A percentile compares a stretch with the other conserved stretches of the same genome.
Conservation (phyloP, 179 eudicot species). For the Silene noctiflora region DNA sequence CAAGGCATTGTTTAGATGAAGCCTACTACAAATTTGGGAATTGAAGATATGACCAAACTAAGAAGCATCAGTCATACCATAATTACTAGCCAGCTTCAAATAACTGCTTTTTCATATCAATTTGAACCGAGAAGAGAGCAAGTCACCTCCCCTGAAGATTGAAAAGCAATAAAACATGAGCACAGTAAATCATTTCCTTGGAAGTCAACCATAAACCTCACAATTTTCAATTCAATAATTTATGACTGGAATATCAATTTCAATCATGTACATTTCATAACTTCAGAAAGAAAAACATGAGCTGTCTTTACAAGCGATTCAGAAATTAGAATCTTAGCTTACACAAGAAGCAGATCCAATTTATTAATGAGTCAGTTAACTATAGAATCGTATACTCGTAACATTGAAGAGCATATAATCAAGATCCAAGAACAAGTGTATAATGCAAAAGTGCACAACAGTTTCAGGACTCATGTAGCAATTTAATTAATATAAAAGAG, state of each 20-base stretch:
- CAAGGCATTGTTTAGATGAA: no score
- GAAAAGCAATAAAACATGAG: slow-evolving; percentile 1
- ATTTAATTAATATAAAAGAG: background rate
- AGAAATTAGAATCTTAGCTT: background rate
- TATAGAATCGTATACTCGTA: background rate
- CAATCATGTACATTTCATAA: background rate
- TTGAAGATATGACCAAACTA: background rate
- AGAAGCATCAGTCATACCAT: background rate
- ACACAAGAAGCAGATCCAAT: background rate
- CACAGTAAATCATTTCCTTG: background rate
- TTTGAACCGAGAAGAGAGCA: slow-evolving; percentile 12
- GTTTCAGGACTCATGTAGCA: background rate
- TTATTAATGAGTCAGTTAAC: background rate
- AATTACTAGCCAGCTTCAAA: slow-evolving; percentile 1
- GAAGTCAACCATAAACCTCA: slow-evolving; percentile 1
- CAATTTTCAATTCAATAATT: slow-evolving; percentile 2
- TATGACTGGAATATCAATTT: background rate
- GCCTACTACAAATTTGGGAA: background rate
- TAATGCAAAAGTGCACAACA: background rate
- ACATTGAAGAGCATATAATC: slow-evolving; percentile 6
- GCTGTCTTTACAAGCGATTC: background rate
- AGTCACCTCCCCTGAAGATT: background rate
- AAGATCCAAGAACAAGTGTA: background rate
- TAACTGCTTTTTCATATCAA: slow-evolving; percentile 11
- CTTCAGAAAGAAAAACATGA: slow-evolving; percentile 1